These are phyloP conservation scores for Vigna reflexopilosa DNA, from an alignment of 306 rosid species.

Conservation along the genomic window DNA sequence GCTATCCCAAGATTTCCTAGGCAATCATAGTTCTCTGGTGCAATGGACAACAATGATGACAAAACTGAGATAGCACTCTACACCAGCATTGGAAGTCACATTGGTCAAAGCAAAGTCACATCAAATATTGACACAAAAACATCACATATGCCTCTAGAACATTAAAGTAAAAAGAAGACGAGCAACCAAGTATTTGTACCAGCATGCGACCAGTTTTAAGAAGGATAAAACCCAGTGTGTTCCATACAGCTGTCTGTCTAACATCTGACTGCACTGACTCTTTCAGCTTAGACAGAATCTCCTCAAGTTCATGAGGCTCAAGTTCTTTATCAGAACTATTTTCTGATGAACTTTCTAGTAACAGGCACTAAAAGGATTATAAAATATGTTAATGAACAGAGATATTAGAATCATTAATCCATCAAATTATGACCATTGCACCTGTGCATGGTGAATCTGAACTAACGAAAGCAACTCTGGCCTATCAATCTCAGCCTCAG, in stretches of 20 bases:
- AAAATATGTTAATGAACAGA: constrained; percentile 52
- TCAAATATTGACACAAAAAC: constrained; percentile 33
- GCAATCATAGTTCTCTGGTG: constrained; percentile 85
- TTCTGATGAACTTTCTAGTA: constrained; percentile 81
- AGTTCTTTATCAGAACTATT: constrained; percentile 79
- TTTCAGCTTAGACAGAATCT: constrained; percentile 73
- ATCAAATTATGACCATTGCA: constrained; percentile 47
- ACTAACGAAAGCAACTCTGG: constrained; percentile 85
- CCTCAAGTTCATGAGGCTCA: constrained; percentile 82
- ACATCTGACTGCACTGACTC: constrained; percentile 81
- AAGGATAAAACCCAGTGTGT: constrained; percentile 85
- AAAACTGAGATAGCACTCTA: constrained; percentile 88
- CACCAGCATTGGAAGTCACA: constrained; percentile 39
- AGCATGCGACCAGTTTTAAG: constrained; percentile 84
- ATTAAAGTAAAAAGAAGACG: constrained; percentile 15
- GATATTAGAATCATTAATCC: constrained; percentile 38
- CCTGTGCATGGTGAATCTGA: constrained; percentile 99
- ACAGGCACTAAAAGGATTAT: constrained; percentile 72
- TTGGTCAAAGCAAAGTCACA: constrained; percentile 42
- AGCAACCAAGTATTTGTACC: constrained; percentile 54
- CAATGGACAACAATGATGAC: constrained; percentile 76
- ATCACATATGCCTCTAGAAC: constrained; percentile 32
- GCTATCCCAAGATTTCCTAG: constrained; percentile 95
- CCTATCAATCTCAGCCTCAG: constrained; percentile 80
- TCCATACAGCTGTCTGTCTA: constrained; percentile 94